A percentile compares a stretch with the other conserved stretches of the same genome.
Conservation (phyloP, 2,329 filamentous ascomycete genomes). For the Diaporthe amygdali region DNA sequence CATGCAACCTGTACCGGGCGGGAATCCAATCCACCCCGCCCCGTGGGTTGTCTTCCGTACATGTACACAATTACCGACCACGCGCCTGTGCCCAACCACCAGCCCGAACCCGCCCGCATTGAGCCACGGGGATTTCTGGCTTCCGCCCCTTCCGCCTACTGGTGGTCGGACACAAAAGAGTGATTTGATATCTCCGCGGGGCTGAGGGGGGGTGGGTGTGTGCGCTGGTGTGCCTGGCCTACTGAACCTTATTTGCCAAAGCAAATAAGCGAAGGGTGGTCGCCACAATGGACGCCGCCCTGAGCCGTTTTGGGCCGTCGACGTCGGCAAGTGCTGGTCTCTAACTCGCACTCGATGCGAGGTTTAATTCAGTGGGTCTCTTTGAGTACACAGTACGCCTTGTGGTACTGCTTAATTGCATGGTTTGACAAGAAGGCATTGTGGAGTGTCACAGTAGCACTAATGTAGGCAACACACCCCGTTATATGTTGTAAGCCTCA, state of each 20-base stretch:
- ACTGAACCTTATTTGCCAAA: constrained; percentile 13
- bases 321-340: background rate
- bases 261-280: background rate
- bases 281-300: background rate
- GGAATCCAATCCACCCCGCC: background rate
- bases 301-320: background rate
- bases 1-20: constrained; percentile 4
- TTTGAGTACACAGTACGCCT: background rate
- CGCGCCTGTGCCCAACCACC: background rate
- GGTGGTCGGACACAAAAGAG: background rate
- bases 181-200: background rate
- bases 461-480: background rate
- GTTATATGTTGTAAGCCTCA: background rate
- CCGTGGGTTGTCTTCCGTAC: background rate
- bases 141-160: constrained; percentile 1
- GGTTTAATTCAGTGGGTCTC: background rate
- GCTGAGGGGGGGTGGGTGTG: too few species aligned
- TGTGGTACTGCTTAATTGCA: constrained; percentile 4
- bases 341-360: background rate
- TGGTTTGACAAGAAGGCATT: background rate
- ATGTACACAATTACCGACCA: background rate
- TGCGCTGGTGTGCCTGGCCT: constrained; percentile 6
- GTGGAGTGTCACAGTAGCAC: background rate
- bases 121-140: background rate
- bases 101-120: background rate